phyloP scores from a whole-genome alignment of 192 early-diverging fungal species.

The Entomortierella chlamydospora region DNA sequence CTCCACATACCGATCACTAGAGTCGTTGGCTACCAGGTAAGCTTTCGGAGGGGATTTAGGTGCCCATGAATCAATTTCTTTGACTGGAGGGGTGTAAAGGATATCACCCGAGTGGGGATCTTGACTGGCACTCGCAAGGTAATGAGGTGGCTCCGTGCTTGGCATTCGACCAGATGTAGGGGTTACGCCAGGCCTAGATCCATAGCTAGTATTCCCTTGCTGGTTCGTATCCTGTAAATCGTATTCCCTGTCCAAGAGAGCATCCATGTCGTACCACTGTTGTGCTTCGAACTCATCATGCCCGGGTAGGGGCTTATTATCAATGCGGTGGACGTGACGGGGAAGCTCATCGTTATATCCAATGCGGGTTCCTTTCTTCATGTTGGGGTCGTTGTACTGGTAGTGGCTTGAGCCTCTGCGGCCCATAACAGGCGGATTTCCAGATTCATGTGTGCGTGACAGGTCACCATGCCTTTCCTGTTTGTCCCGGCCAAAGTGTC shows the following conservation, averaged over 20 bases:
- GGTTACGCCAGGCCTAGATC: conserved; percentile 2
- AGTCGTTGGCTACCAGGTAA: conserved; percentile 30
- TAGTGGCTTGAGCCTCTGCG: neutral
- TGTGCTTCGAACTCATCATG: neutral
- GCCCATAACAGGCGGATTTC: neutral
- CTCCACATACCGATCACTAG: conserved; percentile 38
- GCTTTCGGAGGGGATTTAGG: conserved; percentile 5
- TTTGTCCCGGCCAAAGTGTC: conserved; percentile 20
- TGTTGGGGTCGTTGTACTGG: neutral
- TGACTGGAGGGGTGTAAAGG: conserved; percentile 21
- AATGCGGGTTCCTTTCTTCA: conserved; percentile 17
- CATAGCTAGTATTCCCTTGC: conserved; percentile 4
- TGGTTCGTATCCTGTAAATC: conserved; percentile 2
- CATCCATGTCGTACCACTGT: conserved; percentile 48
- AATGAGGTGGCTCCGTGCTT: conserved; percentile 8
- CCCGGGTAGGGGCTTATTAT: neutral
- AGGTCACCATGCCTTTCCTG: conserved; percentile 3
- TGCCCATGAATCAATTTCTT: conserved; percentile 16
- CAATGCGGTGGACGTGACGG: neutral
- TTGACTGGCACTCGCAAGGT: neutral
- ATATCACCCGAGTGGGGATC: conserved; percentile 36
- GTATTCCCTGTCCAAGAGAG: conserved; percentile 43
- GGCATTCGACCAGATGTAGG: neutral
- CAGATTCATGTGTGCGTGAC: neutral
- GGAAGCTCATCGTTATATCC: conserved; percentile 21